Evolutionary conservation across 148 eudicot genomes (phyloP).

Genomic region (Cornus kousa): DNA sequence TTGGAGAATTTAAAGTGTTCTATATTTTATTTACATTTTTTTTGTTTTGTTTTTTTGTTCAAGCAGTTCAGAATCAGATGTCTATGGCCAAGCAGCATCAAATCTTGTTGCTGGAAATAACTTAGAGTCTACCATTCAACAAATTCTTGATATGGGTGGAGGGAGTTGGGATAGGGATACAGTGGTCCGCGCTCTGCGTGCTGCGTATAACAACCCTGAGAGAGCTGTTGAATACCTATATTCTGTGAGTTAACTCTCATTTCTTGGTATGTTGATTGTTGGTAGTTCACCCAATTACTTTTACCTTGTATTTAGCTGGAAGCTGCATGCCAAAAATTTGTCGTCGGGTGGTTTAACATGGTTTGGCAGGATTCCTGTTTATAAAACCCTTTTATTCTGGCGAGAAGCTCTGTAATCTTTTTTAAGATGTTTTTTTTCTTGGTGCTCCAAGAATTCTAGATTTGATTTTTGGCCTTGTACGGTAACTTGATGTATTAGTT

Average conservation of each 20-base stretch:
- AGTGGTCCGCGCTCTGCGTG: slow-evolving; percentile 78
- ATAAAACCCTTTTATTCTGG: background rate
- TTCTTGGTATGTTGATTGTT: slow-evolving; percentile 2
- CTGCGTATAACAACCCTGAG: slow-evolving; percentile 90
- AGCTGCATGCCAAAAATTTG: background rate
- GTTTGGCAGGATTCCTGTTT: background rate
- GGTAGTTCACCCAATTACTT: slow-evolving; percentile 3
- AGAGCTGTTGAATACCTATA: slow-evolving; percentile 91
- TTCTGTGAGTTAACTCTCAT: slow-evolving; percentile 48
- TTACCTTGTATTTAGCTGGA: background rate
- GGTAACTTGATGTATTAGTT: no score
- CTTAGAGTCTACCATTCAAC: slow-evolving; percentile 66
- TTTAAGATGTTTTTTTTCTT: background rate
- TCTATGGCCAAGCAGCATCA: slow-evolving; percentile 83
- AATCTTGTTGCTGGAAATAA: slow-evolving; percentile 75
- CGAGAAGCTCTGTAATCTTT: background rate
- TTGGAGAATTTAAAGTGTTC: background rate
- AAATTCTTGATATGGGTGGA: slow-evolving; percentile 92
- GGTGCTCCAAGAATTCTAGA: background rate
- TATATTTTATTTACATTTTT: background rate
- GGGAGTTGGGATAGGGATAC: slow-evolving; percentile 93
- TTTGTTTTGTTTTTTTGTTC: background rate
- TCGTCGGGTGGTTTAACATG: background rate
- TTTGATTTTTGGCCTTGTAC: background rate
- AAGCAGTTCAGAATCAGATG: slow-evolving; percentile 51